These are phyloP conservation scores for Pyrenophora graminea DNA, from an alignment of 2,329 filamentous ascomycete species.

Conservation along the genomic window DNA sequence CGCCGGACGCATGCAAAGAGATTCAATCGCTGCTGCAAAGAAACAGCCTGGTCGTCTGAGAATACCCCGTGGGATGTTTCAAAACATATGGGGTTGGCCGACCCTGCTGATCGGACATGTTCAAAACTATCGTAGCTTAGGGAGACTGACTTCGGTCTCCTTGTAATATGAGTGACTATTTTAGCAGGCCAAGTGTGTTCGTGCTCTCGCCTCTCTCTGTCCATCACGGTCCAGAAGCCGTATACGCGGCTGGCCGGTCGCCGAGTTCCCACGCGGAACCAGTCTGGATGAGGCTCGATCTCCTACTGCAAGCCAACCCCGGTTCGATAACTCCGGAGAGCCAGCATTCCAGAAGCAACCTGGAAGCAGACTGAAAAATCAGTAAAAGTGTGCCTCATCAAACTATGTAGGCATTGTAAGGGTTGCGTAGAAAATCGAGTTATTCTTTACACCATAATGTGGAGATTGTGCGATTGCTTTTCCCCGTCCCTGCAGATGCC, in stretches of 20 bases:
- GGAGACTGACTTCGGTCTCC: background rate
- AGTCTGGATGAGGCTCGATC: background rate
- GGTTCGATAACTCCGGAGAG: too few species aligned
- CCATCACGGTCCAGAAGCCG: conserved; percentile 1
- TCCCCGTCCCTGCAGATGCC: too few species aligned
- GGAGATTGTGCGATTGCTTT: too few species aligned
- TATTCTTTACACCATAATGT: too few species aligned
- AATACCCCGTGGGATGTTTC: conserved; percentile 7
- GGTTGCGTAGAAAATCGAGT: too few species aligned
- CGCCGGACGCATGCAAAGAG: conserved; percentile 3
- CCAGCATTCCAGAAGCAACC: too few species aligned
- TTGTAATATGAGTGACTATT: conserved; percentile 4
- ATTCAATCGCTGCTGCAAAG: conserved; percentile 4
- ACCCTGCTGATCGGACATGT: background rate
- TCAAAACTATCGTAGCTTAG: background rate
- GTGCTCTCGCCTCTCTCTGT: background rate
- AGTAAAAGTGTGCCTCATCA: background rate
- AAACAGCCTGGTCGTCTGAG: conserved; percentile 4
- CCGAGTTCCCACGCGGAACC: background rate
- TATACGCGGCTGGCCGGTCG: background rate
- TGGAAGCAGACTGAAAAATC: too few species aligned
- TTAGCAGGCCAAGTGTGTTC: conserved; percentile 4
- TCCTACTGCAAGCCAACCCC: background rate
- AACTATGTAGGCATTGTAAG: background rate
- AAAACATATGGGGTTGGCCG: background rate